A percentile compares a stretch with the other conserved stretches of the same genome.
phyloP scores from a whole-genome alignment of 306 rosid genomes.

The Cyamopsis tetragonoloba region DNA sequence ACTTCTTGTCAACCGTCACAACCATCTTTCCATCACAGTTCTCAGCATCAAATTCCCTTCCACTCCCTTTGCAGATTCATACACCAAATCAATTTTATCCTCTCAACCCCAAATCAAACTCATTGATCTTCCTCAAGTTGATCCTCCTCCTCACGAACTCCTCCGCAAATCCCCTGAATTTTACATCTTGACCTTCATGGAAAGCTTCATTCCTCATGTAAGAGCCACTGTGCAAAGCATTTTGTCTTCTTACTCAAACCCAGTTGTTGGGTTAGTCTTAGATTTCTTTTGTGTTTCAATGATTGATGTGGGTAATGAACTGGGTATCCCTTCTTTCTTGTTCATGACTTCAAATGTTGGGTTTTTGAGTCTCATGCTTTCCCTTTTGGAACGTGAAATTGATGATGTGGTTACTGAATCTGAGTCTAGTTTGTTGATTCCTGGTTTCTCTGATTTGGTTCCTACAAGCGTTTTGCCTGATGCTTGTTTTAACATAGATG shows the following conservation, averaged over 20 bases:
- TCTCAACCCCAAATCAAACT: conserved; percentile 38
- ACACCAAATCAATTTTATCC: conserved; percentile 26
- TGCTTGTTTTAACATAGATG: conserved; percentile 31
- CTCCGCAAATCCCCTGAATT: background rate
- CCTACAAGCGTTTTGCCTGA: conserved; percentile 42
- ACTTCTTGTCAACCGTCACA: conserved; percentile 29
- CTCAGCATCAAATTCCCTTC: conserved; percentile 35
- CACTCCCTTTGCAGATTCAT: conserved; percentile 23
- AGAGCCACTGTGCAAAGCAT: conserved; percentile 16
- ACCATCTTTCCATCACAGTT: conserved; percentile 34
- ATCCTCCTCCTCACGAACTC: conserved; percentile 24
- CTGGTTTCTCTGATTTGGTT: conserved; percentile 34
- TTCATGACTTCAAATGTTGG: conserved; percentile 41
- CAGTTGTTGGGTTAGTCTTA: conserved; percentile 41
- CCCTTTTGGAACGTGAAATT: conserved; percentile 25
- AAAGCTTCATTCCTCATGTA: conserved; percentile 30
- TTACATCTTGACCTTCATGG: conserved; percentile 28
- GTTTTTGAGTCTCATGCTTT: conserved; percentile 32
- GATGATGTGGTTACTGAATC: conserved; percentile 28
- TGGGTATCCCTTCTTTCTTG: conserved; percentile 45
- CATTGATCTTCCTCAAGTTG: conserved; percentile 43
- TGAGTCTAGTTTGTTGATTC: conserved; percentile 35
- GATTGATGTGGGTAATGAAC: conserved; percentile 46
- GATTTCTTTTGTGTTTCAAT: conserved; percentile 50
- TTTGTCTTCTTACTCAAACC: conserved; percentile 6